Conservation (phyloP, 768 basidiomycete species). For the Lepiota subincarnata region DNA sequence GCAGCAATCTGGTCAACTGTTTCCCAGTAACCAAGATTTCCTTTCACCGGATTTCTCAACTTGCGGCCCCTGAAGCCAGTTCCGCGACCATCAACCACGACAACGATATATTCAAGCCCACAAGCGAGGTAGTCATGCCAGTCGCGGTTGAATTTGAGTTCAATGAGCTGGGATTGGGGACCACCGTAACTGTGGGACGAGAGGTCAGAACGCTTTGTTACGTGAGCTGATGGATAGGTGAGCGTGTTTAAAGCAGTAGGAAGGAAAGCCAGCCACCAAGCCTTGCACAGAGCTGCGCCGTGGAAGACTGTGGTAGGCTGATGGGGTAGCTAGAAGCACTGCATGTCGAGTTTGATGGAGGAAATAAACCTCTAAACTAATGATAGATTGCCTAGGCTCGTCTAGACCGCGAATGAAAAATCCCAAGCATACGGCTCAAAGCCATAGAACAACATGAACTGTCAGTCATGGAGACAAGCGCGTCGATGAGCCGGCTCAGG, state of each 20-base stretch:
- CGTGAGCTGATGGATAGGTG: neutral
- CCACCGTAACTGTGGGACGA: slow-evolving; percentile 72
- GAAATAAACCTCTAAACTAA: neutral
- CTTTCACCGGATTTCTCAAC: slow-evolving; percentile 83
- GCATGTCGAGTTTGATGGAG: neutral
- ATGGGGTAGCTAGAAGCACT: neutral
- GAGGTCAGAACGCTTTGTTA: neutral
- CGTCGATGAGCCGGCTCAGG: slow-evolving; percentile 1
- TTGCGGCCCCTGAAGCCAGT: slow-evolving; percentile 88
- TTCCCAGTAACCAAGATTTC: slow-evolving; percentile 87
- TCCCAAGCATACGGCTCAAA: neutral
- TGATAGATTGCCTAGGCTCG: neutral
- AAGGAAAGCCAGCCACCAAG: neutral
- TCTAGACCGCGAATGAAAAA: slow-evolving; percentile 3
- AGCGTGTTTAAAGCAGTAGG: neutral
- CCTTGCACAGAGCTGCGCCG: too few relatives aligned
- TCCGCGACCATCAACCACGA: slow-evolving; percentile 88
- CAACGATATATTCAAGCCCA: slow-evolving; percentile 77
- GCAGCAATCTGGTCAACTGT: slow-evolving; percentile 86
- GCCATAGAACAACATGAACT: neutral
- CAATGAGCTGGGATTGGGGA: slow-evolving; percentile 77
- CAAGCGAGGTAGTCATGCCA: slow-evolving; percentile 89
- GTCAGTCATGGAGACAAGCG: neutral
- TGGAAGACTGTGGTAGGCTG: too few relatives aligned
- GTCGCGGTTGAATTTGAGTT: slow-evolving; percentile 61